A percentile compares a stretch with the other conserved stretches of the same genome.
These are phyloP conservation scores for Lecanicillium sp. DNA, from an alignment of 2,329 filamentous ascomycete genomes.

Conservation along the genomic window DNA sequence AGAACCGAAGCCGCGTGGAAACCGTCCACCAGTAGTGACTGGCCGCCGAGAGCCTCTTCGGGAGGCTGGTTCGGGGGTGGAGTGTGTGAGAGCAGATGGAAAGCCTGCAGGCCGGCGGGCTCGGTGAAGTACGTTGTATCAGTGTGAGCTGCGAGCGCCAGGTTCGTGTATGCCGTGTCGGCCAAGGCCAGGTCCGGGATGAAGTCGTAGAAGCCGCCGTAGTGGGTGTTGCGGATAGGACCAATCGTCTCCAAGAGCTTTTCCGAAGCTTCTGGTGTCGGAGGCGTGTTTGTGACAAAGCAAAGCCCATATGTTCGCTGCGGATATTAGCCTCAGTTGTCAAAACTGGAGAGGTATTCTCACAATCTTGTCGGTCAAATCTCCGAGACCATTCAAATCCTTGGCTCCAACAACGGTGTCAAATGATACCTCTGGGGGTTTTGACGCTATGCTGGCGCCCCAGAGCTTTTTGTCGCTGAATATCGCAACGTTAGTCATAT, in stretches of 20 bases:
- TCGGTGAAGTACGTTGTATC: slow-evolving; percentile 96
- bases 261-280: slow-evolving; percentile 63
- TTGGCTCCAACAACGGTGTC: slow-evolving; percentile 48
- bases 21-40: slow-evolving; percentile 79
- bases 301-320: slow-evolving; percentile 68
- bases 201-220: slow-evolving; percentile 77
- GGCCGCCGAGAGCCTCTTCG: slow-evolving; percentile 54
- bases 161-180: slow-evolving; percentile 86
- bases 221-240: slow-evolving; percentile 86
- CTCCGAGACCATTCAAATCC: slow-evolving; percentile 46
- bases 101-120: slow-evolving; percentile 83
- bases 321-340: neutral
- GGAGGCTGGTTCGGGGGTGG: slow-evolving; percentile 34
- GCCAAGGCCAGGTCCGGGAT: slow-evolving; percentile 80
- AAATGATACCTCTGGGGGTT: slow-evolving; percentile 55
- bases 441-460: slow-evolving; percentile 29
- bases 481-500: neutral
- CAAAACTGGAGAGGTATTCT: slow-evolving; percentile 16
- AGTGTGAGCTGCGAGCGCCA: slow-evolving; percentile 78
- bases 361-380: slow-evolving; percentile 61
- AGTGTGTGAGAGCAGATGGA: slow-evolving; percentile 75
- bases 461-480: slow-evolving; percentile 19
- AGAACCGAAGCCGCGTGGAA: slow-evolving; percentile 66
- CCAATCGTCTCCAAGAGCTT: slow-evolving; percentile 73
- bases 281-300: slow-evolving; percentile 66